phyloP scores from a whole-genome alignment of 805 yeast genomes.

The Wickerhamomyces mucosus region DNA sequence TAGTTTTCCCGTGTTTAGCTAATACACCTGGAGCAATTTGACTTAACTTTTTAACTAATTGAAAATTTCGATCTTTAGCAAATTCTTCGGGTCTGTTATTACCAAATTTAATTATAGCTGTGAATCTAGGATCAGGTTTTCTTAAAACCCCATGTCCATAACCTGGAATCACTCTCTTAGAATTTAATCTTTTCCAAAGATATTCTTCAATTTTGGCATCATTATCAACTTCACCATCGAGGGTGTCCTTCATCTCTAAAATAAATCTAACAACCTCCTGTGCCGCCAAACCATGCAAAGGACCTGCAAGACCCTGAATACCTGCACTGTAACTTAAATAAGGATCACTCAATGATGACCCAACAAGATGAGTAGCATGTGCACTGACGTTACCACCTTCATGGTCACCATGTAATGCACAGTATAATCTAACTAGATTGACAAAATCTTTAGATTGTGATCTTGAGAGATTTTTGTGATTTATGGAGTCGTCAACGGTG shows the following conservation, averaged over 20 bases:
- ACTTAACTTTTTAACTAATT: conserved; percentile 56
- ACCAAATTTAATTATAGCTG: conserved; percentile 66
- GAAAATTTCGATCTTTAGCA: conserved; percentile 53
- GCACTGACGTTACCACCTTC: conserved; percentile 84
- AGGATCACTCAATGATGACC: conserved; percentile 73
- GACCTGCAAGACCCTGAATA: conserved; percentile 77
- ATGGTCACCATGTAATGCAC: conserved; percentile 71
- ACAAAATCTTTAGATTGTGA: conserved; percentile 48
- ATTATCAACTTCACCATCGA: conserved; percentile 21
- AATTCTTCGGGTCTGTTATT: conserved; percentile 41
- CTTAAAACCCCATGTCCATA: conserved; percentile 85
- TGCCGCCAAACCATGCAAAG: conserved; percentile 78
- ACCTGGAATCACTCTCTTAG: conserved; percentile 78
- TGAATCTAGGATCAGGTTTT: conserved; percentile 74
- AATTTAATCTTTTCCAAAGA: conserved; percentile 62
- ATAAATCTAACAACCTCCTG: conserved; percentile 78
- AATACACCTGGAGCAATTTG: conserved; percentile 68
- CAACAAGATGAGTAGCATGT: conserved; percentile 75
- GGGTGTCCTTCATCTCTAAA: conserved; percentile 46
- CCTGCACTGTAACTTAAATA: conserved; percentile 72
- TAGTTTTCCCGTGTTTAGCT: conserved; percentile 73
- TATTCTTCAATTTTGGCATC: conserved; percentile 49
- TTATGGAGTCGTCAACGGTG: conserved; percentile 27
- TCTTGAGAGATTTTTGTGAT: conserved; percentile 18
- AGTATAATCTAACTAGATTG: conserved; percentile 63